Evolutionary conservation across 169 alveolate species (phyloP).

Genomic region (Hepatocystis sp.): DNA sequence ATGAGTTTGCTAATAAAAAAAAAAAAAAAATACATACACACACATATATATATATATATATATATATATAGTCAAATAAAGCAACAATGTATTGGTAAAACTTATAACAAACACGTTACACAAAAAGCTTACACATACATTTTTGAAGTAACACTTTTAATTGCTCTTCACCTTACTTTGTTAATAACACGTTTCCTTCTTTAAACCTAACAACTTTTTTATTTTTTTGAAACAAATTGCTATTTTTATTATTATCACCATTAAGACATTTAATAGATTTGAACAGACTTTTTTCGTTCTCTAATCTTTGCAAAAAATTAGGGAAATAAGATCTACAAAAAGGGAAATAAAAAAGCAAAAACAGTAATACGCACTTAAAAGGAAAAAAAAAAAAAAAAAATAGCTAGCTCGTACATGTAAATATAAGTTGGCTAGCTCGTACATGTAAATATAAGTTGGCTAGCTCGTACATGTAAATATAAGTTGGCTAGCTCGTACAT

Average conservation of each 20-base stretch:
- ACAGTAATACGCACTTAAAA: too few relatives aligned
- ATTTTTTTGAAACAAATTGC: neutral
- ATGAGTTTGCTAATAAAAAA: slow-evolving; percentile 11
- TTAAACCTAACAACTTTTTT: slow-evolving; percentile 16
- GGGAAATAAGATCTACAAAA: slow-evolving; percentile 32
- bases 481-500: too few relatives aligned
- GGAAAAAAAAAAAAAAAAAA: neutral
- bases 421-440: neutral
- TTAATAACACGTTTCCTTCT: slow-evolving; percentile 14
- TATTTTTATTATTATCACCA: neutral
- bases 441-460: too few relatives aligned
- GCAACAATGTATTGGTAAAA: too few relatives aligned
- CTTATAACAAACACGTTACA: too few relatives aligned
- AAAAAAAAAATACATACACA: neutral
- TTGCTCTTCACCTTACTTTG: too few relatives aligned
- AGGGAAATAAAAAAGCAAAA: too few relatives aligned
- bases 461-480: too few relatives aligned
- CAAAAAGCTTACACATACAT: too few relatives aligned
- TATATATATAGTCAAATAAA: too few relatives aligned
- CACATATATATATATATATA: too few relatives aligned
- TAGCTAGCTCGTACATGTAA: neutral
- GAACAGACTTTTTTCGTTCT: slow-evolving; percentile 11
- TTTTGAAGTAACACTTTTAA: too few relatives aligned
- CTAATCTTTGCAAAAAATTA: slow-evolving; percentile 1
- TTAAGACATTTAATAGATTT: slow-evolving; percentile 5